Base-by-base conservation (phyloP, 805 yeast genomes). In the Vanderwaltozyma polyspora region DNA sequence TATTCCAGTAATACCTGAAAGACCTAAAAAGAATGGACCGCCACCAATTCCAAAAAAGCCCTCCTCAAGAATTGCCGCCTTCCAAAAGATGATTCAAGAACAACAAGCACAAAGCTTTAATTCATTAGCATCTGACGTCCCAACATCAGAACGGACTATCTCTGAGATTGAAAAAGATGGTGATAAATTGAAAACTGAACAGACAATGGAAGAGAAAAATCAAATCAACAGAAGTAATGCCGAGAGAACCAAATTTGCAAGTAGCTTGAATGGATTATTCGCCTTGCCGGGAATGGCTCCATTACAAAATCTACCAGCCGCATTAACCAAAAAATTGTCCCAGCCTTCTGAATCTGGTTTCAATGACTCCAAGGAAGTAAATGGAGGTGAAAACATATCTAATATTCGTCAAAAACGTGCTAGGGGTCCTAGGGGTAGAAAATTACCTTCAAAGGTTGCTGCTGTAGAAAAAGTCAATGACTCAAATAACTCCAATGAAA, bases 11-110 rank as follows among this genome's bases (percentile, higher is more conserved):
- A 16, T 7, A 12, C 11, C 29, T 24, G 13, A 19, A 15, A 17
- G 33, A 24, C 15, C 29, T 10, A 17, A 27, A 25, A 29, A 25
- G 12, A 14, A 13, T 12, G 14, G 26, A n/a, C 72, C 84, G 11
- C 85, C 85, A 5, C 78, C 75, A 21, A 76, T 76, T 17, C 89
- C 89, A 3, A 79, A 79, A 47, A 81, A 81, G 45, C 75, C 84
- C 13, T 79, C 89, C 0, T 76, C 85, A 1, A 79, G 68, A 41
- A 81, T 81, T 39, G 86, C 87, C 1, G 86, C 86, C 0, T 81
- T 81, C 53, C 93, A 81, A 49, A 80, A 79, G 48, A 74, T 79
- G 79, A 63, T 81, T 35, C 71, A 70, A 32, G 64, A 66, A 40
- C 68, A 66, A 40, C 76, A 71, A 47, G 51, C 56, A 24, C 57